Base-by-base conservation (phyloP, 257 asterid species). In the Jasminum sambac region DNA sequence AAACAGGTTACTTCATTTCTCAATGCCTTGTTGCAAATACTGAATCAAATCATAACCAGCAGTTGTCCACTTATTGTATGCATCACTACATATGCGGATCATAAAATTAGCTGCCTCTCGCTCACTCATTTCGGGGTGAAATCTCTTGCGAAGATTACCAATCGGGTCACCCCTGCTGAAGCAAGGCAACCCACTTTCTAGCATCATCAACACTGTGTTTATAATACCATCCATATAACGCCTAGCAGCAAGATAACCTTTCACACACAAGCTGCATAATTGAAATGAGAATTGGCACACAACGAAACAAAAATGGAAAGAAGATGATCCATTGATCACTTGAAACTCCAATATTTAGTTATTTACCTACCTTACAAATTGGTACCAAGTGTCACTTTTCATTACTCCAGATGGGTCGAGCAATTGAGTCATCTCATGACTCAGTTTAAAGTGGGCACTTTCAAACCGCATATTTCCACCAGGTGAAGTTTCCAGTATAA, bases 401-500 rank as follows among this genome's bases (percentile, higher is more conserved):
- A 91, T 95, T 70, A 90, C 86, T 60, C 97, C 97, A 19, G 99
- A 89, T 25, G 99, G 99, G 77, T 95, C 99, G n/a, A 95, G 91
- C 78, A 95, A 67, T 70, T 95, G 99, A 68, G 99, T 95, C 99
- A 95, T 95, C 82, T 95, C 99, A 58, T 95, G 99, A 74, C 99
- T 95, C 70, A 95, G 84, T 78, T 95, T 95, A 86, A 95, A 95
- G 84, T 95, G 98, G 71, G 99, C 99, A 44, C 98, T 95, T 75
- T 95, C 98, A 34, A 91, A 95, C 64, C 97, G 88, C 99, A 95
- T 91, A 77, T 95, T 91, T 40, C 87, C 87, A 63, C 99, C 99
- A 30, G 99, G 99, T 23, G 99, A 95, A 72, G 88, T 95, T 85
- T 95, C 99, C 80, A 95, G 78, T 71, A 95, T 95, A 72, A 91